Conservation (phyloP, 805 yeast genomes). For the Schwanniomyces sp. region DNA sequence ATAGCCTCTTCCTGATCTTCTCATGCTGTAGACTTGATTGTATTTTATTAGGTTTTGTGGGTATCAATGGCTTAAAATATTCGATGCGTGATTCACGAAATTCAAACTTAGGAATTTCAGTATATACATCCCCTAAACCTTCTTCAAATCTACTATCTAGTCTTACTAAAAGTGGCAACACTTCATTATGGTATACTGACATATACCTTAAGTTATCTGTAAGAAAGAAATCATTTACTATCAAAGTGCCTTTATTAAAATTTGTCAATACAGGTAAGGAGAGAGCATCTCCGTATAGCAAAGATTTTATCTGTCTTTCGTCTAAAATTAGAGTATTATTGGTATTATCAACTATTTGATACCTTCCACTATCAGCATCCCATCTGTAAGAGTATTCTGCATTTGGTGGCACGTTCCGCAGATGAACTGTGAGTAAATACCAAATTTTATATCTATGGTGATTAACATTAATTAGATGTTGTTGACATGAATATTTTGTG, state of each 20-base stretch:
- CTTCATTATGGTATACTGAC: slow-evolving; percentile 38
- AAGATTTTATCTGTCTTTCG: slow-evolving; percentile 28
- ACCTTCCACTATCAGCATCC: slow-evolving; percentile 35
- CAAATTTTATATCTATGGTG: slow-evolving; percentile 37
- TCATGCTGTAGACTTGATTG: slow-evolving; percentile 5
- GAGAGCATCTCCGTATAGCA: slow-evolving; percentile 29
- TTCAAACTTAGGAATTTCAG: slow-evolving; percentile 32
- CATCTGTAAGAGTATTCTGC: slow-evolving; percentile 31
- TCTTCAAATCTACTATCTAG: slow-evolving; percentile 27
- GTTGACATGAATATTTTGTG: slow-evolving; percentile 39
- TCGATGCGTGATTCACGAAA: slow-evolving; percentile 26
- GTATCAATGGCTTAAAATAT: slow-evolving; percentile 25
- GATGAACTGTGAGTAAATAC: slow-evolving; percentile 32
- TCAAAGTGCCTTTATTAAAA: slow-evolving; percentile 32
- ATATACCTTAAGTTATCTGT: slow-evolving; percentile 33
- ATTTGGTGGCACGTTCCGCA: slow-evolving; percentile 16
- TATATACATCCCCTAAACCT: slow-evolving; percentile 28
- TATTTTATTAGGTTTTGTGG: slow-evolving; percentile 14
- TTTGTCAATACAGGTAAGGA: slow-evolving; percentile 27
- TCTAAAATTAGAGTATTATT: slow-evolving; percentile 24
- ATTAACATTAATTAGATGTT: slow-evolving; percentile 34
- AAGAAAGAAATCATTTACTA: slow-evolving; percentile 36
- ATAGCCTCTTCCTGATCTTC: slow-evolving; percentile 11
- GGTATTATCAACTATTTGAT: slow-evolving; percentile 29
- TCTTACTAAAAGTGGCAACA: slow-evolving; percentile 28